phyloP scores from a whole-genome alignment of 1,284 basidiomycete genomes.

The Mycena citricolor region DNA sequence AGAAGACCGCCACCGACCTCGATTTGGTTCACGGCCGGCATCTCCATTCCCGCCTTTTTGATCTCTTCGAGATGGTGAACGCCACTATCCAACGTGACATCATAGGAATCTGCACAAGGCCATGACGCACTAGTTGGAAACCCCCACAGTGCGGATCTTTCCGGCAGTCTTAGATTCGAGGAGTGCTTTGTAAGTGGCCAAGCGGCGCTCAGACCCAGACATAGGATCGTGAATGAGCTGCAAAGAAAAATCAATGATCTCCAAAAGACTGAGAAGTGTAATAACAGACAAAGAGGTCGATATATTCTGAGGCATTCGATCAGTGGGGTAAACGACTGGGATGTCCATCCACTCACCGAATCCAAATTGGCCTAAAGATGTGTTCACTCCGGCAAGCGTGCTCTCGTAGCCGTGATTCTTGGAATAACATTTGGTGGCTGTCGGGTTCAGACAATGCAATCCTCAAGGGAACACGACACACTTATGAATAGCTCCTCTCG shows the following conservation, averaged over 20 bases:
- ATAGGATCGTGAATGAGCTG: slow-evolving; percentile 71
- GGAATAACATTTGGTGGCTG: slow-evolving; percentile 64
- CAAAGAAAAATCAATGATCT: neutral
- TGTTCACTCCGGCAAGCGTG: slow-evolving; percentile 55
- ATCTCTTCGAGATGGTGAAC: slow-evolving; percentile 81
- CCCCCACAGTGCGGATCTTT: slow-evolving; percentile 70
- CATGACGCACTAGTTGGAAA: slow-evolving; percentile 76
- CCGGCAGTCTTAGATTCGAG: slow-evolving; percentile 59
- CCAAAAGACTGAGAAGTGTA: neutral
- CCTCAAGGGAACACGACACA: slow-evolving; percentile 32
- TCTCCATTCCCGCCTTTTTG: slow-evolving; percentile 52
- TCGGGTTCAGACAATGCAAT: neutral
- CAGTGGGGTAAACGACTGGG: no score
- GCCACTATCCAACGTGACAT: slow-evolving; percentile 48
- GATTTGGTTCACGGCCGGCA: slow-evolving; percentile 83
- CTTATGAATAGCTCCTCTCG: slow-evolving; percentile 70
- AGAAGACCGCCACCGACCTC: slow-evolving; percentile 62
- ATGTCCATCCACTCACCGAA: slow-evolving; percentile 40
- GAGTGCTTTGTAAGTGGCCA: slow-evolving; percentile 66
- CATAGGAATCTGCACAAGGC: slow-evolving; percentile 3
- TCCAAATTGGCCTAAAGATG: slow-evolving; percentile 53
- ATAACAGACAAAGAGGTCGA: slow-evolving; percentile 59
- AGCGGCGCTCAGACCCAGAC: slow-evolving; percentile 56
- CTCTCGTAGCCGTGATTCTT: slow-evolving; percentile 57
- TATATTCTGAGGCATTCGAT: slow-evolving; percentile 48